Base-by-base conservation (phyloP, 257 asterid genomes). In the Salvia hispanica region DNA sequence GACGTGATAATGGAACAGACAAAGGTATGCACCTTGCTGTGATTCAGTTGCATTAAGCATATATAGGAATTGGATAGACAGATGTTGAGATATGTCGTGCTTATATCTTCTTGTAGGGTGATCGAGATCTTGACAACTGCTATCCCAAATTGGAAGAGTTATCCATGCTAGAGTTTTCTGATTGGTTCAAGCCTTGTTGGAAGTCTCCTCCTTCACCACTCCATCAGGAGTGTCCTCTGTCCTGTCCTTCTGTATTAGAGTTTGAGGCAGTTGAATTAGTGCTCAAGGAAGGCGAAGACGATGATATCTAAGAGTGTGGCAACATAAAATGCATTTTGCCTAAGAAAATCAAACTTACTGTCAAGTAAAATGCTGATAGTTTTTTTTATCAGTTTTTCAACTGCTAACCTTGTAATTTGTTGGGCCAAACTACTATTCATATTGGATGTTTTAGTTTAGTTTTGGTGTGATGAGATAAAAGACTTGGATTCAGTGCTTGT, bases 121-220 rank as follows among this genome's bases (percentile, higher is more conserved):
- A 76, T 66, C 58, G 39, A 10, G 67, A 76, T 66, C 58, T 58
- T 31, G 78, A 76, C 48, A 52, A n/a, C 42, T 10, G 75, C 72
- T 66, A 39, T 50, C 62, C 50, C 2, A 73, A 69, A 42, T 75
- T 75, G 62, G 74, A 80, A 63, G 91, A 85, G 77, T 40, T 82
- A 72, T 40, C 81, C 9, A 60, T 76, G 78, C 68, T 53, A 9
- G 84, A 80, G 72, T 77, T 80, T 46, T 71, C 78, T 10, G 83
- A 78, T 53, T 51, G 72, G 77, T 69, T 62, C 55, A 56, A 15
- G 25, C 39, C 69, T 58, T n/a, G 48, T 51, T 70, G 80, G 81
- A 62, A 79, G 76, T 84, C 86, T 77, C 89, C 81, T 74, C 90
- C 87, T 40, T 82, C 87, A 55, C 87, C 87, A 15, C 25, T 61